Evolutionary conservation across 805 yeast species (phyloP).

Genomic region (Suhomyces kilbournensis): DNA sequence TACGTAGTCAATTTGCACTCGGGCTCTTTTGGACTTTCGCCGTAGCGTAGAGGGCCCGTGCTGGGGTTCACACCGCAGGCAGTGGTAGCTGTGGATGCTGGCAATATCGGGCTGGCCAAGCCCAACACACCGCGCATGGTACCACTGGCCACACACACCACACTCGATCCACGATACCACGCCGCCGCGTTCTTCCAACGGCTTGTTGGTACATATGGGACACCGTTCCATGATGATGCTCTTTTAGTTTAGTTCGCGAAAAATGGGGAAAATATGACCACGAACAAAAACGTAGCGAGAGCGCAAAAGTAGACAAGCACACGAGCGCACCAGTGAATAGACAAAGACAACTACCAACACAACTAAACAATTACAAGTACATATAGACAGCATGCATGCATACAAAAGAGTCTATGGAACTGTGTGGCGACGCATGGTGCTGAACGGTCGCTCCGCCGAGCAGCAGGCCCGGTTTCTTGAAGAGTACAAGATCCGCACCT

Average conservation of each 20-base stretch:
- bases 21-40: slow-evolving; percentile 54
- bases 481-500: slow-evolving; percentile 56
- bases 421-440: background rate
- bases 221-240: slow-evolving; percentile 9
- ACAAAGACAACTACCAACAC: background rate
- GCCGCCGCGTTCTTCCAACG: slow-evolving; percentile 12
- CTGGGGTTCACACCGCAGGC: slow-evolving; percentile 42
- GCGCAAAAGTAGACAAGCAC: background rate
- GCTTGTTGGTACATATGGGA: slow-evolving; percentile 18
- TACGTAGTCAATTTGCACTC: slow-evolving; percentile 65
- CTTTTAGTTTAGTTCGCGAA: background rate
- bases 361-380: background rate
- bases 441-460: background rate
- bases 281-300: background rate
- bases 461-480: slow-evolving; percentile 33
- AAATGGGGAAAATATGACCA: background rate
- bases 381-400: background rate
- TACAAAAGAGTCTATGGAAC: background rate
- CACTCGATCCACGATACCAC: slow-evolving; percentile 52
- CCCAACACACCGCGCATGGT: slow-evolving; percentile 48
- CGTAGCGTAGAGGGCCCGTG: slow-evolving; percentile 51
- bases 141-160: slow-evolving; percentile 53
- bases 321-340: background rate
- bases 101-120: slow-evolving; percentile 35
- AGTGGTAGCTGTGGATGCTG: slow-evolving; percentile 50